Evolutionary conservation across 257 asterid species (phyloP), one percentile per base, ranked within the genome.

Genomic region (Salvia hispanica): DNA sequence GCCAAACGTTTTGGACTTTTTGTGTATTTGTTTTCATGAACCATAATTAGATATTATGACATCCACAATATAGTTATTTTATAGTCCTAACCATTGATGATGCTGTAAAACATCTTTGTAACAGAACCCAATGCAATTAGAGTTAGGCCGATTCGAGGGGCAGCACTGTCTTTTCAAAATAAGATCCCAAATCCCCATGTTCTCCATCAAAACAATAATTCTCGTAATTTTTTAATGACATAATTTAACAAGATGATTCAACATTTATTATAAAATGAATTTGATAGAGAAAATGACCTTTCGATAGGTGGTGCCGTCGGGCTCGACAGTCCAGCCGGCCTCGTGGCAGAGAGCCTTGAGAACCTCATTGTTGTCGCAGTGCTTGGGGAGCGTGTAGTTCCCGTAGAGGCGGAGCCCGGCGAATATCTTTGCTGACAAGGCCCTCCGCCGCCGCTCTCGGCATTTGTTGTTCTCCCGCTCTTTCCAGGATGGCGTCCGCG

Each of bases 381-480:
- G 95, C 62, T 87, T 87, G 0, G 91, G 91, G 33, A 87, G 89
- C 64, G 76, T 83, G 67, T 75, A 87, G 56, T 84, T 84, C 0
- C 95, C 95, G 70, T 82, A 80, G 85, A 82, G 80, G 48, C 95
- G 82, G 65, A 87, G 77, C 13, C 95, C 95, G 66, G 85, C 70
- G 56, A 87, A 87, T 34, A 87, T 85, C 74, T 84, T 87, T n/a
- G 95, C 91, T 2, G 91, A 86, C 36, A 83, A 50, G 14, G 95
- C 95, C 65, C 95, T 82, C 77, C 95, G 74, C 72, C 88, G 72
- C 77, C 91, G 72, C 79, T 87, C 95, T 43, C 95, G 69, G 69
- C 85, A 77, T 77, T 87, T 87, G 83, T 87, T 87, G 76, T 87
- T 87, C 89, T 87, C 91, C 73, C 91, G 79, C 78, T 87, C 95